Conservation (phyloP, 768 basidiomycete genomes). For the Mycena vitilis region DNA sequence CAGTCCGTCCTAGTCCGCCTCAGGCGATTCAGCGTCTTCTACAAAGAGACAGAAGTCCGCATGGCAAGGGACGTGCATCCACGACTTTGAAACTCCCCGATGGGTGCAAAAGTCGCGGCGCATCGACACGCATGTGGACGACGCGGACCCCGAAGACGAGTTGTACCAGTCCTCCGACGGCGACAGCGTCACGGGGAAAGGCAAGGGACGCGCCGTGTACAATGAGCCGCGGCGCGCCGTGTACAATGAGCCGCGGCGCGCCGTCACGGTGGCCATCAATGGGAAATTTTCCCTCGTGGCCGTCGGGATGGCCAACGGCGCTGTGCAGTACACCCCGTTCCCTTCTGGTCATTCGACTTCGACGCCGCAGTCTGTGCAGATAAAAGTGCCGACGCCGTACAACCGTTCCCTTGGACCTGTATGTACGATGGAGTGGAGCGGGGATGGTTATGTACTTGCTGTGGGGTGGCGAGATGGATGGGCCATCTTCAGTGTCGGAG, state of each 20-base stretch:
- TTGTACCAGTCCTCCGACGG: conserved; percentile 19
- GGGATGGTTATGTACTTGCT: conserved; percentile 94
- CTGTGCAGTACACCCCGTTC: conserved; percentile 74
- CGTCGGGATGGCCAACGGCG: conserved; percentile 71
- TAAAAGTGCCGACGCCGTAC: conserved; percentile 73
- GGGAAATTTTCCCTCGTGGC: conserved; percentile 85
- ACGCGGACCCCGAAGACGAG: conserved; percentile 25
- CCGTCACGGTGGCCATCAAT: conserved; percentile 77
- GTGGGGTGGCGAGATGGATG: conserved; percentile 93
- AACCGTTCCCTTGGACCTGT: conserved; percentile 71
- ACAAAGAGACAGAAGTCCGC: conserved; percentile 40
- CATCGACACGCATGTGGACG: conserved; percentile 59
- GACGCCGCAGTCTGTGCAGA: conserved; percentile 66
- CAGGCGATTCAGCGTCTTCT: conserved; percentile 37
- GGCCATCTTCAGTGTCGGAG: conserved; percentile 91
- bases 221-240: conserved; percentile 64
- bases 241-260: conserved; percentile 76
- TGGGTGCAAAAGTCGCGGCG: conserved; percentile 84
- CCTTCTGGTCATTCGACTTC: conserved; percentile 69
- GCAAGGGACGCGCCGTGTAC: conserved; percentile 52
- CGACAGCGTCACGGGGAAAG: conserved; percentile 28
- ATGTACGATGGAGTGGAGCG: conserved; percentile 87
- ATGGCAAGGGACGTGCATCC: conserved; percentile 87
- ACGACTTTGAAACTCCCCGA: conserved; percentile 77
- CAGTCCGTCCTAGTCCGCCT: conserved; percentile 29